phyloP scores from a whole-genome alignment of 345 rosid species.

The Geranium rotundifolium region DNA sequence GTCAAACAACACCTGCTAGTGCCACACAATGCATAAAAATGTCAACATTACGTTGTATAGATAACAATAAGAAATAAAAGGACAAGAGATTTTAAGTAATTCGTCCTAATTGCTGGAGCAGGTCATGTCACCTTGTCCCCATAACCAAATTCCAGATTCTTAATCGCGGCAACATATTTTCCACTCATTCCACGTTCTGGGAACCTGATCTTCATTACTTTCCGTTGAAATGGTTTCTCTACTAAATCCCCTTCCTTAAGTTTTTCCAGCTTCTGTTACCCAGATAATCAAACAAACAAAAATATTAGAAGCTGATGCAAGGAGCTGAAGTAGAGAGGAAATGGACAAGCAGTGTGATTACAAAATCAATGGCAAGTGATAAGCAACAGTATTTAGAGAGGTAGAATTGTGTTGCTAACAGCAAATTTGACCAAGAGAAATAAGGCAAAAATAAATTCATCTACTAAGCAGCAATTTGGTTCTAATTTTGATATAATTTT shows the following conservation, averaged over 20 bases:
- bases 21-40: neutral
- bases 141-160: constrained; percentile 61
- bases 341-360: neutral
- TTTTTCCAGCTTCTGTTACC: constrained; percentile 65
- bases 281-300: constrained; percentile 1
- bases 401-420: neutral
- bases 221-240: constrained; percentile 86
- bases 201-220: constrained; percentile 89
- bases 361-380: neutral
- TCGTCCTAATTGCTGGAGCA: neutral
- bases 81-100: too few species aligned
- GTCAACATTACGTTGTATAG: constrained; percentile 6
- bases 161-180: constrained; percentile 47
- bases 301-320: neutral
- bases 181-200: constrained; percentile 96
- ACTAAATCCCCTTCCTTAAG: constrained; percentile 71
- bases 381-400: too few species aligned
- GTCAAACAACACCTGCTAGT: constrained; percentile 56
- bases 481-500: too few species aligned
- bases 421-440: neutral
- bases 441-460: too few species aligned
- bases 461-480: neutral
- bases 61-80: constrained; percentile 1
- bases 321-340: neutral
- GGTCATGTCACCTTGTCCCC: constrained; percentile 55